Percentiles rank a stretch among this genome's conserved stretches.
Conservation (phyloP, 2,329 filamentous ascomycete species). For the Fusarium chaquense region DNA sequence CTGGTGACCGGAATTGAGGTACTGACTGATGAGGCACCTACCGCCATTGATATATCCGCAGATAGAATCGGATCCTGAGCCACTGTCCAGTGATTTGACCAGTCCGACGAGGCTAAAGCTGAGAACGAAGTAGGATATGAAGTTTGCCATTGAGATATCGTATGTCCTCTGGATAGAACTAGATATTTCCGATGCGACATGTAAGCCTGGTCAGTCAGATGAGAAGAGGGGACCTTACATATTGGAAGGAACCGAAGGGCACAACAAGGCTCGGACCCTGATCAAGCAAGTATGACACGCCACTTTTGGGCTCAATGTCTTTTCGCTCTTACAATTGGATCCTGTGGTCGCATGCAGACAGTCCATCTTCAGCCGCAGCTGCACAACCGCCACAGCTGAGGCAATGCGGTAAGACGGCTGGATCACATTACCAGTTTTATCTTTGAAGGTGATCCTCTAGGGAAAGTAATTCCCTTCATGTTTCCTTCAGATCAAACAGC, state of each 20-base stretch:
- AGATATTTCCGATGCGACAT: not conserved
- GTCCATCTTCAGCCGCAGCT: slow-evolving; percentile 1
- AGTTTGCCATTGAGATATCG: not conserved
- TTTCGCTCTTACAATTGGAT: not conserved
- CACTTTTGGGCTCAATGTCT: not conserved
- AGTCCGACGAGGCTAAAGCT: not conserved
- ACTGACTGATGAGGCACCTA: not conserved
- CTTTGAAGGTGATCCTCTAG: not conserved
- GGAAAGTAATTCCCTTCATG: not conserved
- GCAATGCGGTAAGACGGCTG: not conserved
- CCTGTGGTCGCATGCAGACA: not conserved
- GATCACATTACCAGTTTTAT: not conserved
- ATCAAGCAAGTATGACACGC: not conserved
- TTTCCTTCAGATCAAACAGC: not conserved
- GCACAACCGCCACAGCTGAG: not conserved
- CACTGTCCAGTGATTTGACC: not conserved
- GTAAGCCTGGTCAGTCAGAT: not conserved
- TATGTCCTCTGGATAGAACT: not conserved
- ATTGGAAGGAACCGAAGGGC: not conserved
- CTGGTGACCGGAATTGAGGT: not conserved
- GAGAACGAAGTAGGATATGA: not conserved
- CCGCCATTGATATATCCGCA: slow-evolving; percentile 21
- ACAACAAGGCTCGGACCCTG: not conserved
- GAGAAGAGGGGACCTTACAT: not conserved
- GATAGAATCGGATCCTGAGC: not conserved